phyloP scores from a whole-genome alignment of 2,329 filamentous ascomycete genomes.

The Alternaria conjuncta region DNA sequence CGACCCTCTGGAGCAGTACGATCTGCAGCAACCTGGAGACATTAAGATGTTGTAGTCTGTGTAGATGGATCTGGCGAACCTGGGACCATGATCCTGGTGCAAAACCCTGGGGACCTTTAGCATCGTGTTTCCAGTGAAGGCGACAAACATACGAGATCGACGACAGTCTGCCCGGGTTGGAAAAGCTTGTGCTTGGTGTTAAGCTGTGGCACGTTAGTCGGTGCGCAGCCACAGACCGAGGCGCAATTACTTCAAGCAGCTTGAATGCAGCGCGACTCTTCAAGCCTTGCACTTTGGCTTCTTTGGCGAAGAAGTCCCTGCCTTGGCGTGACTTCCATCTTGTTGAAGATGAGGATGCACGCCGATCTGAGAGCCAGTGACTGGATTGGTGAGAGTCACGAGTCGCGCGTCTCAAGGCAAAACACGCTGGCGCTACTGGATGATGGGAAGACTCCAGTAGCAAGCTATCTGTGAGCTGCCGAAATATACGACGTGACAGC shows the following conservation, averaged over 20 bases:
- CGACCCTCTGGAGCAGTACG: constrained; percentile 77
- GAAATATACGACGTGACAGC: constrained; percentile 48
- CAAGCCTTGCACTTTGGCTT: constrained; percentile 78
- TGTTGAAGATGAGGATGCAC: constrained; percentile 65
- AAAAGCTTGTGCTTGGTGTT: constrained; percentile 84
- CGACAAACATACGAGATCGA: constrained; percentile 72
- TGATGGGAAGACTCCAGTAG: constrained; percentile 26
- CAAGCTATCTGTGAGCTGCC: constrained; percentile 44
- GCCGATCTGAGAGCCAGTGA: constrained; percentile 12
- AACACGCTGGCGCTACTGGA: constrained; percentile 10
- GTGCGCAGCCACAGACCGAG: not conserved
- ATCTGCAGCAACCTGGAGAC: constrained; percentile 75
- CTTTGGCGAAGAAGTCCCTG: constrained; percentile 72
- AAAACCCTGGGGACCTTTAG: constrained; percentile 65
- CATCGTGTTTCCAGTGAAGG: constrained; percentile 2
- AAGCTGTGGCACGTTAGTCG: constrained; percentile 62
- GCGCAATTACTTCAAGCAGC: constrained; percentile 71
- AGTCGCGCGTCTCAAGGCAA: constrained; percentile 21
- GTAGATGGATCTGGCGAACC: constrained; percentile 38
- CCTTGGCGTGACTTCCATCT: constrained; percentile 84
- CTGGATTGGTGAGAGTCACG: constrained; percentile 10
- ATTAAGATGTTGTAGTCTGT: constrained; percentile 1
- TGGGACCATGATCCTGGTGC: constrained; percentile 71
- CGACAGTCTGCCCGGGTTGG: constrained; percentile 78
- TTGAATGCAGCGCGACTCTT: constrained; percentile 96